Base-by-base conservation (phyloP, 139 green algal species). In the Coelastrella sp. region DNA sequence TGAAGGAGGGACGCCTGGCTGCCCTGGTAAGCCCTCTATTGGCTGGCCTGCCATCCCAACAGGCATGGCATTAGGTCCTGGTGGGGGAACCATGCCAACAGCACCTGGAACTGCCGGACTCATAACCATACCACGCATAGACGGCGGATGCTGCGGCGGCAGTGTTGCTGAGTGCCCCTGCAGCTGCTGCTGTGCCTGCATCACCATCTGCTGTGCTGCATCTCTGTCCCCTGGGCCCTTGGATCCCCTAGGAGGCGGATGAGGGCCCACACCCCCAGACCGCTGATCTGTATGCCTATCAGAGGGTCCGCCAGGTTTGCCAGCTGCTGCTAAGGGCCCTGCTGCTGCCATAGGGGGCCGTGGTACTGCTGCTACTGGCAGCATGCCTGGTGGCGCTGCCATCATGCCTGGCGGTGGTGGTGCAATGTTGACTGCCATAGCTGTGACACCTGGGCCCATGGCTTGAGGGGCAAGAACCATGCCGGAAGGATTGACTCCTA, bases 301-400 rank as follows among this genome's bases (percentile, higher is more conserved):
- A 2, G 17, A 7, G 27, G 62, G 5, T 3, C 67, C 67, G 4
- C 7, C 35, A 37, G 67, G 5, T 32, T 34, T 51, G 8, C 21
- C 35, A 35, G 53, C 53, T 15, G 40, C 69, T 60, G 66, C 34
- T 74, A 35, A 34, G 11, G 27, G 17, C 48, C 23, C 73, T 67
- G 43, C 73, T 48, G 73, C 73, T 48, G 50, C 73, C 73, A 81
- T 81, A 3, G 73, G 73, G 4, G 73, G 73, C 32, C 73, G 48
- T 4, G 41, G 40, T 41, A 66, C 25, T 9, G n/a, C 71, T 30
- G 41, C 43, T 30, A 79, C 41, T 5, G 48, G 32, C 73, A 81
- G 43, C 50, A 81, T 38, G n/a, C 73, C 67, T 37, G 67, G 67
- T 51, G 67, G 67, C n/a, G 69, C 25, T 38, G 17, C 41, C 35